Percentiles rank a stretch among this genome's conserved stretches.
phyloP scores from a whole-genome alignment of 1,139 yeast genomes.

The Geotrichum cucujoidarum region DNA sequence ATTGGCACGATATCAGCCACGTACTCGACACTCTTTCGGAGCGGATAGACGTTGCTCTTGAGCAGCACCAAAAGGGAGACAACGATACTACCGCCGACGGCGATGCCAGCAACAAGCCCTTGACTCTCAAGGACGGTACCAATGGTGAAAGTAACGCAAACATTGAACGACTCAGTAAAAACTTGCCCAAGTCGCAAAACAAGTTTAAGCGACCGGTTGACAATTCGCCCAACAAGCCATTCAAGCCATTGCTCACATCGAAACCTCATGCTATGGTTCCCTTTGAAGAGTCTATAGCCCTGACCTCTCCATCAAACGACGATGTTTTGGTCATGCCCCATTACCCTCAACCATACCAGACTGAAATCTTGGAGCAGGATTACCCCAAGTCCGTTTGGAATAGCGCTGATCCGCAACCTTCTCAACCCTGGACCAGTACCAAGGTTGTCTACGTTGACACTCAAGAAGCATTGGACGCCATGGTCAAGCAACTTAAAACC shows the following conservation, averaged over 20 bases:
- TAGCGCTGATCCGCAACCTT: slow-evolving; percentile 48
- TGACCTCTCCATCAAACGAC: slow-evolving; percentile 30
- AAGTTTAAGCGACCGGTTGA: slow-evolving; percentile 56
- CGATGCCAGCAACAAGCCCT: slow-evolving; percentile 32
- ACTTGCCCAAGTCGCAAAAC: slow-evolving; percentile 66
- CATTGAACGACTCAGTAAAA: slow-evolving; percentile 25
- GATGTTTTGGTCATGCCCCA: slow-evolving; percentile 48
- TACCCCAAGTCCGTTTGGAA: slow-evolving; percentile 59
- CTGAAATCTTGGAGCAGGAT: slow-evolving; percentile 65
- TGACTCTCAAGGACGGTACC: slow-evolving; percentile 48
- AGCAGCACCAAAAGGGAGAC: slow-evolving; percentile 31
- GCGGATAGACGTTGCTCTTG: slow-evolving; percentile 63
- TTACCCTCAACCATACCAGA: slow-evolving; percentile 75
- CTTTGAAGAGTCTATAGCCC: slow-evolving; percentile 46
- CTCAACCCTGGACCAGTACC: slow-evolving; percentile 61
- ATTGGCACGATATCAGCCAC: slow-evolving; percentile 62
- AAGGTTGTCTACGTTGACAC: slow-evolving; percentile 70
- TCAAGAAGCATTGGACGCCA: slow-evolving; percentile 45
- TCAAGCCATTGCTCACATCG: slow-evolving; percentile 60
- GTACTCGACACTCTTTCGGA: slow-evolving; percentile 70
- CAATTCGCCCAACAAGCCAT: slow-evolving; percentile 66
- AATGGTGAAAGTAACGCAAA: slow-evolving; percentile 18
- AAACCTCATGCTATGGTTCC: slow-evolving; percentile 69
- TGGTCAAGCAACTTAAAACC: slow-evolving; percentile 51
- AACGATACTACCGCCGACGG: background rate